Conservation (phyloP, 371 early-diverging fungal genomes). For the Amoeboaphelidium protococcarum region DNA sequence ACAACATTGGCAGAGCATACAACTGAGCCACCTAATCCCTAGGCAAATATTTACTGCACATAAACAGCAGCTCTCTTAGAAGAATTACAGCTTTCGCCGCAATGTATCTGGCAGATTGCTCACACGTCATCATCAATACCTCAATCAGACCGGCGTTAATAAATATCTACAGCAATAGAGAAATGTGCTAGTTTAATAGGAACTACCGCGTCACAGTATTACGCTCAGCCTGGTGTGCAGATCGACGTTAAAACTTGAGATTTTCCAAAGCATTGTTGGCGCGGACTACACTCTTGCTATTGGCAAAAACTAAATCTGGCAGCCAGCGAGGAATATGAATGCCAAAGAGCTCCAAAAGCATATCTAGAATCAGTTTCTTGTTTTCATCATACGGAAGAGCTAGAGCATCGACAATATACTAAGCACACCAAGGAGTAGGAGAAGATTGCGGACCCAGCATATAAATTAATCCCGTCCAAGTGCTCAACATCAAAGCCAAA, state of each 20-base stretch:
- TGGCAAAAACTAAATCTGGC: conserved; percentile 18
- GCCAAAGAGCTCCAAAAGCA: conserved; percentile 47
- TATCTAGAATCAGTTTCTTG: conserved; percentile 40
- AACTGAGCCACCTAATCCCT: conserved; percentile 23
- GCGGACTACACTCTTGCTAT: conserved; percentile 8
- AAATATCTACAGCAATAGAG: conserved; percentile 39
- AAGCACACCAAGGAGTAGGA: too few relatives aligned
- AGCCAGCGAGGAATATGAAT: conserved; percentile 34
- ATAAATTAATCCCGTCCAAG: conserved; percentile 29
- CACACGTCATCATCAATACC: conserved; percentile 13
- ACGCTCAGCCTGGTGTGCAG: background rate
- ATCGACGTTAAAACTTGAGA: background rate
- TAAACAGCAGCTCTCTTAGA: conserved; percentile 42
- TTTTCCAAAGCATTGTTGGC: background rate
- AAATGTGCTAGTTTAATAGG: conserved; percentile 37
- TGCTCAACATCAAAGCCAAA: conserved; percentile 41
- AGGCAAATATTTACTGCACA: conserved; percentile 36
- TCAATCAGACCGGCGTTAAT: conserved; percentile 52
- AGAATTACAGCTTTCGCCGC: conserved; percentile 26
- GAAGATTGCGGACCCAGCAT: too few relatives aligned
- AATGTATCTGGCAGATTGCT: conserved; percentile 20
- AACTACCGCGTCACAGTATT: conserved; percentile 12
- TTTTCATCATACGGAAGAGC: conserved; percentile 43
- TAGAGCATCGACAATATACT: conserved; percentile 45
- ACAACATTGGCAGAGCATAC: conserved; percentile 14